Evolutionary conservation across 768 basidiomycete species (phyloP).

Genomic region (Boletus vinaceobasis): DNA sequence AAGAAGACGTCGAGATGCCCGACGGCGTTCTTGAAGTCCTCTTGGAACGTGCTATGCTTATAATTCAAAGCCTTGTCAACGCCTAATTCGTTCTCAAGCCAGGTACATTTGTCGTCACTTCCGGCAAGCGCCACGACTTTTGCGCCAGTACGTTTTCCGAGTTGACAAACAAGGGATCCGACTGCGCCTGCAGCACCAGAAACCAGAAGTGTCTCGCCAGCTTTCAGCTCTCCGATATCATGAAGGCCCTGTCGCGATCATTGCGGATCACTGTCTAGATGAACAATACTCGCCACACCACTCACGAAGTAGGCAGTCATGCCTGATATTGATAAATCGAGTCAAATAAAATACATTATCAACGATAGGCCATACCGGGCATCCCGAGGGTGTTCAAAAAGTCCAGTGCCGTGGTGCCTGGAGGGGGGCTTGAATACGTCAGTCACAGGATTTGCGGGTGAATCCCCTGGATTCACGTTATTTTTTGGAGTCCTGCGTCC

Average conservation of each 20-base stretch:
- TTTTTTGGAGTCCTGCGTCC: conserved; percentile 47
- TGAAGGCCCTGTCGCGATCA: conserved; percentile 60
- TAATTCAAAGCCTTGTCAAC: conserved; percentile 85
- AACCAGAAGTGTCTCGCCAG: conserved; percentile 81
- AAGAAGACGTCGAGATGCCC: conserved; percentile 84
- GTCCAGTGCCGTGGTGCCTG: conserved; percentile 67
- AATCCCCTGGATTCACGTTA: conserved; percentile 46
- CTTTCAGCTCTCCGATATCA: conserved; percentile 75
- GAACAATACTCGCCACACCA: not conserved
- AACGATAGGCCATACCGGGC: conserved; percentile 47
- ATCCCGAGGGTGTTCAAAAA: conserved; percentile 77
- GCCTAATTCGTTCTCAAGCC: conserved; percentile 82
- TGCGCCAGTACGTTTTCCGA: conserved; percentile 75
- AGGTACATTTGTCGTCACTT: conserved; percentile 74
- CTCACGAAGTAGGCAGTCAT: conserved; percentile 88
- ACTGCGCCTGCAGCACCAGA: conserved; percentile 92
- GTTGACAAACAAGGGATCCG: conserved; percentile 79
- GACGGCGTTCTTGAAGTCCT: conserved; percentile 66
- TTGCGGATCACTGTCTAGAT: conserved; percentile 1
- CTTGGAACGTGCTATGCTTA: conserved; percentile 68
- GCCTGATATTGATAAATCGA: conserved; percentile 40
- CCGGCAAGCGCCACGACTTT: conserved; percentile 90
- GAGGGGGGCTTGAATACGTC: conserved; percentile 42
- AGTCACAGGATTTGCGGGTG: not conserved
- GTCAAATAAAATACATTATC: not conserved